phyloP scores from a whole-genome alignment of 768 basidiomycete species.

The Psilocybe azurescens region DNA sequence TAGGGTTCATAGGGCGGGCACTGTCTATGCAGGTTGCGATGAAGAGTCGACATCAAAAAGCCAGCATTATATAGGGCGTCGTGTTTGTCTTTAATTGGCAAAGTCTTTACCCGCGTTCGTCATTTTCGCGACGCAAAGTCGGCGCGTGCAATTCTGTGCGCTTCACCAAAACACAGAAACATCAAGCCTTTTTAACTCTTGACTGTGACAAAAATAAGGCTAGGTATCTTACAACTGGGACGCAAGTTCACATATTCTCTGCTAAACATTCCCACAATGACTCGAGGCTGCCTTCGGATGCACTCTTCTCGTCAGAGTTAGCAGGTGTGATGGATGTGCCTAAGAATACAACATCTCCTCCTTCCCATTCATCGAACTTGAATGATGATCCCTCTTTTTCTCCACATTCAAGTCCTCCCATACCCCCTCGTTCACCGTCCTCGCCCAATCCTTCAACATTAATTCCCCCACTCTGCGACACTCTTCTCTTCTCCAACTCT shows the following conservation, averaged over 20 bases:
- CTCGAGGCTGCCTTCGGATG: slow-evolving; percentile 41
- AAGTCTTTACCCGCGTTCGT: not conserved
- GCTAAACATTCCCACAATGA: slow-evolving; percentile 55
- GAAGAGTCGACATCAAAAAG: slow-evolving; percentile 17
- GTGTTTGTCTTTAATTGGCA: slow-evolving; percentile 17
- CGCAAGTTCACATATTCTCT: slow-evolving; percentile 38
- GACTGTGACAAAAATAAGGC: not conserved
- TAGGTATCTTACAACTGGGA: not conserved
- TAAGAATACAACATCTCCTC: slow-evolving; percentile 74
- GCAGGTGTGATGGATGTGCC: slow-evolving; percentile 55
- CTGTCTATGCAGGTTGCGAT: slow-evolving; percentile 75
- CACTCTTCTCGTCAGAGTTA: slow-evolving; percentile 39
- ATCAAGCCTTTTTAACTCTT: too few species aligned
- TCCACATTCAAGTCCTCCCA: slow-evolving; percentile 78
- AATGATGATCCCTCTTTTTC: slow-evolving; percentile 59
- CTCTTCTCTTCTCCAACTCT: slow-evolving; percentile 80
- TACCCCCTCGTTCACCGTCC: slow-evolving; percentile 65
- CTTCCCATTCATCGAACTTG: slow-evolving; percentile 84
- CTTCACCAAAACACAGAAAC: too few species aligned
- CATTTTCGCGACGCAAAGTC: too few species aligned
- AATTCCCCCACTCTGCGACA: slow-evolving; percentile 66
- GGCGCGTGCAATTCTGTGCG: too few species aligned
- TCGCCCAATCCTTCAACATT: slow-evolving; percentile 77
- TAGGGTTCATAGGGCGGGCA: slow-evolving; percentile 56
- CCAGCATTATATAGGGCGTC: slow-evolving; percentile 4